A percentile compares a stretch with the other conserved stretches of the same genome.
Evolutionary conservation across 257 asterid species (phyloP).

Genomic region (Nicotiana tomentosiformis): DNA sequence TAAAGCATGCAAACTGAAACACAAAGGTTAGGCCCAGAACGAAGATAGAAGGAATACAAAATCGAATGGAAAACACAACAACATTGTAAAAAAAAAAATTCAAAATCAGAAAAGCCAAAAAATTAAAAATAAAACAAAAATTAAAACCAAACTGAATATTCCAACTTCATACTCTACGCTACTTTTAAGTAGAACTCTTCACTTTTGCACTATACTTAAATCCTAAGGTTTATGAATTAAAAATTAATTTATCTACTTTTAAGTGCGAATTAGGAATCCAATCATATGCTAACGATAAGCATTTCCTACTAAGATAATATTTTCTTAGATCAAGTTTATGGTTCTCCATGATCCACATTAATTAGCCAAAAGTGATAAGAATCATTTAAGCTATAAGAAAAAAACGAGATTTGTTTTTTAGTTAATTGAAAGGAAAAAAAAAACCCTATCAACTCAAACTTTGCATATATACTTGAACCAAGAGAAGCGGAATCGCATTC

Average conservation of each 20-base stretch:
- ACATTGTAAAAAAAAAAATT: too few relatives aligned
- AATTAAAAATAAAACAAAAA: too few relatives aligned
- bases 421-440: constrained; percentile 1
- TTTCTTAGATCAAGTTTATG: not conserved
- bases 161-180: not conserved
- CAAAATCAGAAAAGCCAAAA: too few relatives aligned
- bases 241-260: constrained; percentile 3
- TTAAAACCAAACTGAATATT: not conserved
- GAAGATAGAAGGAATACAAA: too few relatives aligned
- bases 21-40: too few relatives aligned
- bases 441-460: constrained; percentile 24
- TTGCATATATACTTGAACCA: constrained; percentile 36
- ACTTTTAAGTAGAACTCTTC: not conserved
- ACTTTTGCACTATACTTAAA: not conserved
- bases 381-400: not conserved
- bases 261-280: constrained; percentile 8
- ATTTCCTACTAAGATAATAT: not conserved
- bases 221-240: constrained; percentile 6
- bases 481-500: constrained; percentile 39
- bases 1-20: too few relatives aligned
- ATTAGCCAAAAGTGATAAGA: not conserved
- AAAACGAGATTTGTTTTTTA: not conserved
- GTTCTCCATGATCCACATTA: not conserved
- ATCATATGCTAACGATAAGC: constrained; percentile 6
- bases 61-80: too few relatives aligned